Conservation (phyloP, 371 early-diverging fungal species). For the Smittium mucronatum region DNA sequence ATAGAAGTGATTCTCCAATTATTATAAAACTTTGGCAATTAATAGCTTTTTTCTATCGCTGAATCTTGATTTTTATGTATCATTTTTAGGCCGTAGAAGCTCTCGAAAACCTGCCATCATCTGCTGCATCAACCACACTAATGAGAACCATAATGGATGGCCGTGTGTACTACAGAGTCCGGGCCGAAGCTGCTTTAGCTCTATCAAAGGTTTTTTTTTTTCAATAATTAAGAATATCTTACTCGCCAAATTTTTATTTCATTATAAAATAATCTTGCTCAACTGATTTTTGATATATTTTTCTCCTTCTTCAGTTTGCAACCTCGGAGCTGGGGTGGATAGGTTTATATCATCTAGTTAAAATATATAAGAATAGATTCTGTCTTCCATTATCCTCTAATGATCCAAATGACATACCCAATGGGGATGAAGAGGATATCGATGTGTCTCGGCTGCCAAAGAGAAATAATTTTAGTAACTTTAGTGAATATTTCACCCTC, state of each 20-base stretch:
- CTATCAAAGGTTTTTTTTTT: conserved; percentile 47
- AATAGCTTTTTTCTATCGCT: neutral
- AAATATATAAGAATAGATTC: conserved; percentile 60
- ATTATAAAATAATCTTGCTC: too few relatives aligned
- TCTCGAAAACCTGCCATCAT: conserved; percentile 46
- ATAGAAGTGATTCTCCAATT: conserved; percentile 41
- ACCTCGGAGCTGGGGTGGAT: conserved; percentile 43
- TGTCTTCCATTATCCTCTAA: conserved; percentile 35
- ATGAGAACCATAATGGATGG: conserved; percentile 66
- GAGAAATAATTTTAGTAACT: conserved; percentile 69
- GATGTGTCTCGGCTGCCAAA: conserved; percentile 52
- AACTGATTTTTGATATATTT: neutral
- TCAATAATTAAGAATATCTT: neutral
- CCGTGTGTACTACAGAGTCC: conserved; percentile 79
- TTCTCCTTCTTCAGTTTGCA: conserved; percentile 26
- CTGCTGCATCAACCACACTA: conserved; percentile 55
- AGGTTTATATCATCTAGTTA: conserved; percentile 58
- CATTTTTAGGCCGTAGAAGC: conserved; percentile 43
- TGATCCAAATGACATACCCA: conserved; percentile 19
- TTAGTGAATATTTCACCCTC: conserved; percentile 79
- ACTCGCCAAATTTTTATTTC: neutral
- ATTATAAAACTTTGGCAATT: neutral
- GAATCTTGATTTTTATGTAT: neutral
- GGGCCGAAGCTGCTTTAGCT: conserved; percentile 82
- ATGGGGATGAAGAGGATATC: conserved; percentile 27